Evolutionary conservation across 352 stramenopile species (phyloP).

Genomic region (Phytopythium delawarense): DNA sequence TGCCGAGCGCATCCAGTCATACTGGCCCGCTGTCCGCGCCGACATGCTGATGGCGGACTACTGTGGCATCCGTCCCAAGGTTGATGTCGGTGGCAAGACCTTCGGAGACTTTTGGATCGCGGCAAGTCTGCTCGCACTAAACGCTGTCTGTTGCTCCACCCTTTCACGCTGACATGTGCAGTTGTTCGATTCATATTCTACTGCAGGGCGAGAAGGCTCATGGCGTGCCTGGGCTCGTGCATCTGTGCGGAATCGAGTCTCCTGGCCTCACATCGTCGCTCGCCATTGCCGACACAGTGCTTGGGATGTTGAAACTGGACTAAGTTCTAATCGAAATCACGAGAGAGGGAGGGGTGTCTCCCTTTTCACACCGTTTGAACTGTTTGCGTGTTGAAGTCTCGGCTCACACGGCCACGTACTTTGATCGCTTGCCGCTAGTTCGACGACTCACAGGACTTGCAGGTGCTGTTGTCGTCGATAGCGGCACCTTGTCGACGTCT

Average conservation of each 20-base stretch:
- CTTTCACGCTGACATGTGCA: neutral
- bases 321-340: conserved; percentile 5
- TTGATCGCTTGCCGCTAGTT: neutral
- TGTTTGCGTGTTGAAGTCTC: neutral
- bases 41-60: conserved; percentile 91
- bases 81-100: conserved; percentile 56
- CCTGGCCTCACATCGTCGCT: conserved; percentile 91
- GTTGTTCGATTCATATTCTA: neutral
- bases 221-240: conserved; percentile 81
- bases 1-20: conserved; percentile 78
- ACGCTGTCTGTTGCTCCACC: neutral
- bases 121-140: conserved; percentile 23
- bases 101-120: conserved; percentile 91
- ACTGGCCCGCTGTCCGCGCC: conserved; percentile 88
- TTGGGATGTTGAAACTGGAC: conserved; percentile 37
- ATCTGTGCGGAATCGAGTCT: conserved; percentile 96
- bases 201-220: conserved; percentile 55
- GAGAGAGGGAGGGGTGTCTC: no score
- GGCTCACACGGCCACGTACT: conserved; percentile 5
- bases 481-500: neutral
- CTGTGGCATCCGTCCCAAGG: conserved; percentile 94
- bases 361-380: neutral
- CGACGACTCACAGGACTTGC: neutral
- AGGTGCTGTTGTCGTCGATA: neutral
- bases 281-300: conserved; percentile 76